Base-by-base conservation (phyloP, 352 stramenopile species). In the Phytophthora quininea region DNA sequence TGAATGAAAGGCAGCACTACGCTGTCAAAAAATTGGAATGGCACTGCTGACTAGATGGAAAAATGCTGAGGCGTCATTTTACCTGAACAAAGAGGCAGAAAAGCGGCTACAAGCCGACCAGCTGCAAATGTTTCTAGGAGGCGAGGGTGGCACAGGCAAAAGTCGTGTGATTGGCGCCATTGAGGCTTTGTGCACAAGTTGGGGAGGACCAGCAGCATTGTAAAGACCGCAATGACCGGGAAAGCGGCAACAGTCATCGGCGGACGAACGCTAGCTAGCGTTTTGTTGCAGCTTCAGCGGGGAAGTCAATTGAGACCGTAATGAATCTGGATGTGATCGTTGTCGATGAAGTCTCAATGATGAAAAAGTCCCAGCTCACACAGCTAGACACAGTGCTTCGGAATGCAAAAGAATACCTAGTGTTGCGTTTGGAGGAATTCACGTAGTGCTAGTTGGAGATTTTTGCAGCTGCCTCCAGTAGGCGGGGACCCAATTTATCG, bases 351-450 rank as follows among this genome's bases (percentile, higher is more conserved):
- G 10, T 40, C 6, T 40, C 35, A 11, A 40, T 40, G 35, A 40
- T 40, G 35, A 40, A 40, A 56, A 56, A 40, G 15, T 12, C 1
- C 6, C 12, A 30, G 2, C 30, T 56, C 10, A 2, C 46, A 6
- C 27, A 42, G 6, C 35, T 56, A 24, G 50, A 56, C 7, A 37
- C 19, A 45, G 9, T 56, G 3, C 12, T 56, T 1, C 38, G 37
- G 37, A 35, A 37, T 8, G 8, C 24, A 59, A 50, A 49, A 12
- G 38, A 1, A 15, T 59, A n/a, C 4, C 31, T n/a, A n/a, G 24
- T 55, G 49, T 55, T 35, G 15, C 49, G 15, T 56, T 56, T 24
- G 50, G 50, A 5, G 50, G 50, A 2, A 40, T 56, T n/a, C 50
- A 56, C 30, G 12, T 56, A 1, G 27, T 45, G 15, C 24, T 40